These are phyloP conservation scores for Hibiscus mutabilis DNA, from an alignment of 345 rosid genomes.

Conservation along the genomic window DNA sequence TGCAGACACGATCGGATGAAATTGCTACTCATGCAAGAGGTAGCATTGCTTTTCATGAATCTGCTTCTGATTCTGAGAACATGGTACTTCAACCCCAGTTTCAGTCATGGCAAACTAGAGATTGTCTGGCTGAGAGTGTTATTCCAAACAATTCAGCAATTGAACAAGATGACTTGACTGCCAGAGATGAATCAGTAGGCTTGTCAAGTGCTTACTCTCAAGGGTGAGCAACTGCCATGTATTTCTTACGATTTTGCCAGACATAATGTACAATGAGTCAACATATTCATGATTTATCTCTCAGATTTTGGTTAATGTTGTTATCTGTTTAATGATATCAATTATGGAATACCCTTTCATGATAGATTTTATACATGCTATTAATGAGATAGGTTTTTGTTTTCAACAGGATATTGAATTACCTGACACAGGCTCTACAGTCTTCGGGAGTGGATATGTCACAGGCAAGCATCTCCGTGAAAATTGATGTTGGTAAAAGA, in stretches of 20 bases:
- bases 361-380: not conserved
- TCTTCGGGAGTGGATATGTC: constrained; percentile 68
- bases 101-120: constrained; percentile 35
- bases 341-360: not conserved
- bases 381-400: constrained; percentile 5
- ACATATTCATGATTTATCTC: not conserved
- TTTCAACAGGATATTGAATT: constrained; percentile 45
- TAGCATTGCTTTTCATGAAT: constrained; percentile 29
- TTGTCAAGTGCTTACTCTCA: constrained; percentile 54
- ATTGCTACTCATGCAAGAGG: constrained; percentile 33
- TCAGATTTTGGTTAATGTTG: not conserved
- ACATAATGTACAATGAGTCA: not conserved
- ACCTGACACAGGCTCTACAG: constrained; percentile 48
- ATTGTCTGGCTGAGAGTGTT: constrained; percentile 25
- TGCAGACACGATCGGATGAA: constrained; percentile 27
- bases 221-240: constrained; percentile 38
- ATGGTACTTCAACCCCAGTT: constrained; percentile 36
- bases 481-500: constrained; percentile 51
- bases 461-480: constrained; percentile 54
- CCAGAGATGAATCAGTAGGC: constrained; percentile 29
- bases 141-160: constrained; percentile 21
- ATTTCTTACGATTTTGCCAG: not conserved
- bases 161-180: constrained; percentile 24
- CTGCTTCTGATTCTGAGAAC: constrained; percentile 39
- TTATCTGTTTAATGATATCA: not conserved